Percentiles rank a stretch among this genome's conserved stretches.
These are phyloP conservation scores for Tricholoma hemisulphureum DNA, from an alignment of 768 basidiomycete genomes.

Conservation along the genomic window DNA sequence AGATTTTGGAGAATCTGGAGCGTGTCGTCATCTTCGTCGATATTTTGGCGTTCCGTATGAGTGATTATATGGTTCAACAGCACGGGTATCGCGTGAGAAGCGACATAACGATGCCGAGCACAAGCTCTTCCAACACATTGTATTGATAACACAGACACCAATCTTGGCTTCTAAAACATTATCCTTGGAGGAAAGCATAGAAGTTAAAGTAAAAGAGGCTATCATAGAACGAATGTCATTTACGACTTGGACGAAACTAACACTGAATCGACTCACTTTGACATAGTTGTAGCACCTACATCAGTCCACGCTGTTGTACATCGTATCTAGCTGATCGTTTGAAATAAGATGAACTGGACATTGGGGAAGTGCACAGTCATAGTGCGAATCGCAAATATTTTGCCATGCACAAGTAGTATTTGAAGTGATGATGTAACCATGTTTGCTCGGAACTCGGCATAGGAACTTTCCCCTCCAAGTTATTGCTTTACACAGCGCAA, in stretches of 20 bases:
- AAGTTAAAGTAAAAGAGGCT: slow-evolving; percentile 62
- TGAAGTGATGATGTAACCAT: too few relatives aligned
- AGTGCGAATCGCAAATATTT: too few relatives aligned
- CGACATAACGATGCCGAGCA: slow-evolving; percentile 55
- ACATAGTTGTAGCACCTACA: slow-evolving; percentile 51
- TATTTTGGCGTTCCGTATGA: too few relatives aligned
- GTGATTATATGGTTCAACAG: slow-evolving; percentile 59
- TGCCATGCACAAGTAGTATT: too few relatives aligned
- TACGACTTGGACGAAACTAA: neutral
- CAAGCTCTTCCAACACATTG: slow-evolving; percentile 47
- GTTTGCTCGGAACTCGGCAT: too few relatives aligned
- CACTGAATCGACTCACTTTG: slow-evolving; percentile 38
- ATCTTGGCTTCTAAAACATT: slow-evolving; percentile 2
- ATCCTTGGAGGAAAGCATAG: slow-evolving; percentile 46
- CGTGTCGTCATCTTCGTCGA: too few relatives aligned
- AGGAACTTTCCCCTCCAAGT: too few relatives aligned
- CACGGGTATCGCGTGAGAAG: slow-evolving; percentile 52
- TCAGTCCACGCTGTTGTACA: slow-evolving; percentile 55
- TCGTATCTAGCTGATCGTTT: slow-evolving; percentile 41
- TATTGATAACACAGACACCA: slow-evolving; percentile 7
- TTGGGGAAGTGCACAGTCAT: too few relatives aligned
- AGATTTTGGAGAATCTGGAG: slow-evolving; percentile 44
- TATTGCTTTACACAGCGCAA: slow-evolving; percentile 1
- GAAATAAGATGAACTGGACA: too few relatives aligned
- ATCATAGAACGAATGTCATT: too few relatives aligned